A percentile compares a stretch with the other conserved stretches of the same genome.
phyloP scores from a whole-genome alignment of 768 basidiomycete species.

The Kwoniella bestiolae region DNA sequence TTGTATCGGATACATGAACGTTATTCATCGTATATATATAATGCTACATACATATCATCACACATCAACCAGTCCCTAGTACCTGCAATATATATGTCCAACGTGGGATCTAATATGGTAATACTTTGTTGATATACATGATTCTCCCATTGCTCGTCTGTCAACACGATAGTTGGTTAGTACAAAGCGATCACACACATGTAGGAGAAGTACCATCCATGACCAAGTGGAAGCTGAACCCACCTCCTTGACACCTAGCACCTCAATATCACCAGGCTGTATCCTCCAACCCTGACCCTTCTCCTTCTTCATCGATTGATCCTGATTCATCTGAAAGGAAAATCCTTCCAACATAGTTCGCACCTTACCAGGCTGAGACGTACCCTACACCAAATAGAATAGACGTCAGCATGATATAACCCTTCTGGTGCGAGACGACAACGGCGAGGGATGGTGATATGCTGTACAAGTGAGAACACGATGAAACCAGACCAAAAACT shows the following conservation, averaged over 20 bases:
- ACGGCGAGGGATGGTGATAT: not conserved
- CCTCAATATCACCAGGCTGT: slow-evolving; percentile 48
- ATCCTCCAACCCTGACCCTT: slow-evolving; percentile 38
- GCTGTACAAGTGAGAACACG: not conserved
- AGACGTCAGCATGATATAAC: not conserved
- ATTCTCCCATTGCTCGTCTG: slow-evolving; percentile 23
- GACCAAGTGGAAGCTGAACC: slow-evolving; percentile 10
- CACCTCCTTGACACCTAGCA: slow-evolving; percentile 46
- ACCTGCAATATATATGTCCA: too few relatives aligned
- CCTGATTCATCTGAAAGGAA: slow-evolving; percentile 24
- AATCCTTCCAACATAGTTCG: slow-evolving; percentile 39
- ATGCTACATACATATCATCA: not conserved
- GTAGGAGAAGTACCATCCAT: not conserved
- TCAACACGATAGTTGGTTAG: not conserved
- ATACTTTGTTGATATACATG: slow-evolving; percentile 17
- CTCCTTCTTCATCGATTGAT: slow-evolving; percentile 15
- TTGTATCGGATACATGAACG: not conserved
- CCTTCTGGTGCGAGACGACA: not conserved
- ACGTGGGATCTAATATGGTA: slow-evolving; percentile 18
- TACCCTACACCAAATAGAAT: not conserved
- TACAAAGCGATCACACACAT: not conserved
- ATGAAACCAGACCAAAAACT: too few relatives aligned
- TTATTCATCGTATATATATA: not conserved
- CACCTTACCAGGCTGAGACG: not conserved
- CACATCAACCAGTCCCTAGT: too few relatives aligned